Conservation (phyloP, 1,284 basidiomycete species). For the Athelia sp. region DNA sequence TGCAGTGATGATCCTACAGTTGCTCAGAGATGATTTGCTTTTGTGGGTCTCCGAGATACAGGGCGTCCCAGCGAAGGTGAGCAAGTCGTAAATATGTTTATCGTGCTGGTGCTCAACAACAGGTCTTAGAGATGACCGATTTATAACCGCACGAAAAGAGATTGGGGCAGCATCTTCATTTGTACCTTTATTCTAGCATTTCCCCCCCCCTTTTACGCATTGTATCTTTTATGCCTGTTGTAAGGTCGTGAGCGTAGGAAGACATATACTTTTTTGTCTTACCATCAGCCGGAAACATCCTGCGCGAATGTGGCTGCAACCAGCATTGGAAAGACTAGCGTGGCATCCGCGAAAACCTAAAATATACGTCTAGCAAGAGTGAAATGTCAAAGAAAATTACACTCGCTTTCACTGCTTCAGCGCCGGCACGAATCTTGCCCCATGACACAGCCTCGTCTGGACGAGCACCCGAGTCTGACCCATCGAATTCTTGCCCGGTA, state of each 20-base stretch:
- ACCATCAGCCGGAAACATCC: slow-evolving; percentile 16
- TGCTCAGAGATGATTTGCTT: slow-evolving; percentile 60
- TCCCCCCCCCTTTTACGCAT: too few relatives aligned
- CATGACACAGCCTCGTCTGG: slow-evolving; percentile 99
- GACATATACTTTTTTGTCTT: too few relatives aligned
- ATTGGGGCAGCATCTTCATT: too few relatives aligned
- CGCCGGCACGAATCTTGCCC: slow-evolving; percentile 94
- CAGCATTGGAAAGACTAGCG: slow-evolving; percentile 85
- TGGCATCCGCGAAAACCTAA: slow-evolving; percentile 75
- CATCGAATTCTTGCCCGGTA: slow-evolving; percentile 98
- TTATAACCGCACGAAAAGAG: too few relatives aligned
- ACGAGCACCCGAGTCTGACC: slow-evolving; percentile 94
- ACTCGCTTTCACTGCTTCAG: slow-evolving; percentile 88
- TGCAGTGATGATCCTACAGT: slow-evolving; percentile 61
- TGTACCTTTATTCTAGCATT: too few relatives aligned
- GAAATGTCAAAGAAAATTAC: neutral
- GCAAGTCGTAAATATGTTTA: too few relatives aligned
- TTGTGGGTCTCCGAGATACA: slow-evolving; percentile 59
- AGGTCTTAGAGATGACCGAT: too few relatives aligned
- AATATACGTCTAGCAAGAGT: neutral
- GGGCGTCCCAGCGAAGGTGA: neutral
- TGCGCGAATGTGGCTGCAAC: slow-evolving; percentile 85
- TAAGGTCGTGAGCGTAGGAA: too few relatives aligned
- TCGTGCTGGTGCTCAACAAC: too few relatives aligned
- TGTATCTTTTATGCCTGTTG: too few relatives aligned